These are phyloP conservation scores for Aschersonia sp. DNA, from an alignment of 2,329 filamentous ascomycete genomes.

Conservation along the genomic window DNA sequence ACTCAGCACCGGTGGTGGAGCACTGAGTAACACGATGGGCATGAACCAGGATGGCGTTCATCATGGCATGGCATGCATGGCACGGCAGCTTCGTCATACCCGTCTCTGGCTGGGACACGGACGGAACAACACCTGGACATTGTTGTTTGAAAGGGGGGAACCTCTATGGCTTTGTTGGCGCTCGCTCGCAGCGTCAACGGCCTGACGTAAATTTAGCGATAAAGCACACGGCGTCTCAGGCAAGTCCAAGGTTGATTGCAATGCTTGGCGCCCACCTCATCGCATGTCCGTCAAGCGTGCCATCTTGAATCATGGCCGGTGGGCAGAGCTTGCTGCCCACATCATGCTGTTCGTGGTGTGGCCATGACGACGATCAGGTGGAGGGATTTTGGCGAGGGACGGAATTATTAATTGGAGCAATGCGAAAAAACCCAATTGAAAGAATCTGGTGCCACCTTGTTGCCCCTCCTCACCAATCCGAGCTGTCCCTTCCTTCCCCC, in stretches of 20 bases:
- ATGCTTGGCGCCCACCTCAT: neutral
- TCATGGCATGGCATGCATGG: too few species aligned
- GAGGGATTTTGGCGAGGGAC: neutral
- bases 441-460: neutral
- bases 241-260: neutral
- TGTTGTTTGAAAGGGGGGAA: neutral
- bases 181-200: too few species aligned
- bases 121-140: neutral
- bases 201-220: neutral
- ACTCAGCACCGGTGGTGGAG: too few species aligned
- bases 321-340: neutral
- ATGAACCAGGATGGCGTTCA: neutral
- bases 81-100: too few species aligned
- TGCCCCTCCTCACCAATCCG: neutral
- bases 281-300: neutral
- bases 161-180: neutral
- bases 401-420: neutral
- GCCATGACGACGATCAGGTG: neutral
- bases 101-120: neutral
- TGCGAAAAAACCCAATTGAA: neutral
- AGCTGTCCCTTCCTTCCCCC: constrained; percentile 1
- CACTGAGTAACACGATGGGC: neutral
- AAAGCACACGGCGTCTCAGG: neutral
- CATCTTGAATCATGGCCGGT: neutral
- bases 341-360: neutral